Evolutionary conservation across 1,139 yeast species (phyloP).

Genomic region (Taiozyma sp.): DNA sequence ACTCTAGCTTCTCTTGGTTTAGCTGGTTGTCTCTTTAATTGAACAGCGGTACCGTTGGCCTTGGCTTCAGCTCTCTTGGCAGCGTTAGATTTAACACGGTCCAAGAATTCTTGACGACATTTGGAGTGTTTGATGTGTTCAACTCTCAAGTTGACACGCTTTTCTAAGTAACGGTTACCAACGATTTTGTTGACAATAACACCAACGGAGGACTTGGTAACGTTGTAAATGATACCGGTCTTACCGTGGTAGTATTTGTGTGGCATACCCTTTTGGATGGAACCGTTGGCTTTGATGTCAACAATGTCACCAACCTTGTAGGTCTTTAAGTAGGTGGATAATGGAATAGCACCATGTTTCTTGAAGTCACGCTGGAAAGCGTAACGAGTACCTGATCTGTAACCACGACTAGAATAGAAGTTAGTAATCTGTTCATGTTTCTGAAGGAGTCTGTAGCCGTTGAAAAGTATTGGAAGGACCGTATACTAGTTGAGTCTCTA

Average conservation of each 20-base stretch:
- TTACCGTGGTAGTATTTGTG: constrained; percentile 99
- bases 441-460: background rate
- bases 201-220: constrained; percentile 98
- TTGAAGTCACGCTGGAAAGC: constrained; percentile 99
- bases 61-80: constrained; percentile 92
- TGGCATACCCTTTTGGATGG: constrained; percentile 99
- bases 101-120: constrained; percentile 98
- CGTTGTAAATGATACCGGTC: constrained; percentile 98
- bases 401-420: constrained; percentile 73
- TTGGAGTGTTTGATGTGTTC: constrained; percentile 99
- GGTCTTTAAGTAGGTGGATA: constrained; percentile 95
- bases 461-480: background rate
- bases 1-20: constrained; percentile 93
- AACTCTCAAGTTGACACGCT: constrained; percentile 97
- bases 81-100: constrained; percentile 97
- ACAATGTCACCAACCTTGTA: constrained; percentile 99
- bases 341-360: constrained; percentile 93
- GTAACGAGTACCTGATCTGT: constrained; percentile 99
- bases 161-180: constrained; percentile 98
- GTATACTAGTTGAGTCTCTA: background rate
- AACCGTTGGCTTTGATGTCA: constrained; percentile 98
- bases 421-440: constrained; percentile 13
- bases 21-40: constrained; percentile 97
- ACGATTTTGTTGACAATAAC: constrained; percentile 97
- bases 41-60: constrained; percentile 86